Conservation (phyloP, 805 yeast genomes). For the Pichia deserticola region DNA sequence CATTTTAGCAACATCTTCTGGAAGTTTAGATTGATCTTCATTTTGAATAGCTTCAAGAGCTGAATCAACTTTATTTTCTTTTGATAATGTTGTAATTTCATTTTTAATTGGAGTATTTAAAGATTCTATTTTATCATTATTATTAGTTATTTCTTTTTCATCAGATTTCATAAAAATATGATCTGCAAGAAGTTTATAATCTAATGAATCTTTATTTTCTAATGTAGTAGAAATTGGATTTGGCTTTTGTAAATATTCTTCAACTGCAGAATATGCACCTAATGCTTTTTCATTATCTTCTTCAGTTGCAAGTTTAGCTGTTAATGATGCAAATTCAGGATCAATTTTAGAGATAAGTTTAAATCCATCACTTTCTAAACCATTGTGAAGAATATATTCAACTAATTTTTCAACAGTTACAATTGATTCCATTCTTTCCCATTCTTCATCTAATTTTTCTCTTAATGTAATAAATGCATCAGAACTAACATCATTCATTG, state of each 20-base stretch:
- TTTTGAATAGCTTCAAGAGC: constrained; percentile 9
- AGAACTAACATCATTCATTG: constrained; percentile 18
- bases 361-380: constrained; percentile 21
- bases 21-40: constrained; percentile 20
- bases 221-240: constrained; percentile 18
- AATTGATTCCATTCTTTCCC: constrained; percentile 14
- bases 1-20: constrained; percentile 17
- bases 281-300: constrained; percentile 13
- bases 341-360: constrained; percentile 18
- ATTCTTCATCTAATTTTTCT: constrained; percentile 15
- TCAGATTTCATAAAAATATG: constrained; percentile 4
- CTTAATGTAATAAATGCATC: constrained; percentile 12
- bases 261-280: constrained; percentile 14
- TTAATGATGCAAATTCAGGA: constrained; percentile 14
- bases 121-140: background rate
- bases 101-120: background rate
- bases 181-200: constrained; percentile 16
- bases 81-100: background rate
- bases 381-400: constrained; percentile 17
- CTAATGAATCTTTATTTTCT: constrained; percentile 17
- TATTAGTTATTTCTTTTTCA: background rate
- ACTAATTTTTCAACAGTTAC: constrained; percentile 19
- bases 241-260: constrained; percentile 14
- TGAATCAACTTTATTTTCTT: background rate
- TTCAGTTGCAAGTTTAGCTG: constrained; percentile 8